phyloP scores from a whole-genome alignment of 495 filamentous ascomycete genomes.

The Penicillium atrosanguineum region DNA sequence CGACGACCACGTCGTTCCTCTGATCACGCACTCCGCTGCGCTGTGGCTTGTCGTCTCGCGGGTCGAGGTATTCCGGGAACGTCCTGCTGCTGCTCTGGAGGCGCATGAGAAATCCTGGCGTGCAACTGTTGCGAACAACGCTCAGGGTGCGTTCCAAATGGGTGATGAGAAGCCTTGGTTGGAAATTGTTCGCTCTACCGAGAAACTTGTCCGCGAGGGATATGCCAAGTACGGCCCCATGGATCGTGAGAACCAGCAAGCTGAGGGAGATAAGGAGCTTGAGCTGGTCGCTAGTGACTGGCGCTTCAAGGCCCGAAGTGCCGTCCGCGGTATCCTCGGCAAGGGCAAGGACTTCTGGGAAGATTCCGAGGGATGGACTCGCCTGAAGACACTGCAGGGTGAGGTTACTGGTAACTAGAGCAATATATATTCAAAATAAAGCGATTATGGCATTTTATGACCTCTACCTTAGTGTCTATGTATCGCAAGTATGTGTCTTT shows the following conservation, averaged over 20 bases:
- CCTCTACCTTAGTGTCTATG: not conserved
- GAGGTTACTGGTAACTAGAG: constrained; percentile 39
- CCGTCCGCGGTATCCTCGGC: constrained; percentile 74
- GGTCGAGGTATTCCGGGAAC: constrained; percentile 66
- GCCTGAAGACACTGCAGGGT: constrained; percentile 50
- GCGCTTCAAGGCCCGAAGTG: constrained; percentile 85
- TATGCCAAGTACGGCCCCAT: constrained; percentile 47
- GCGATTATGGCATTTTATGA: not conserved
- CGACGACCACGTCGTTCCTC: constrained; percentile 66
- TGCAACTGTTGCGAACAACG: constrained; percentile 52
- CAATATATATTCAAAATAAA: constrained; percentile 5
- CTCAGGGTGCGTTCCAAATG: constrained; percentile 48
- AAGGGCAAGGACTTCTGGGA: constrained; percentile 84
- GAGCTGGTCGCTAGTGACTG: constrained; percentile 58
- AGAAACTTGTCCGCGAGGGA: constrained; percentile 45
- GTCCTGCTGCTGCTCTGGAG: constrained; percentile 68
- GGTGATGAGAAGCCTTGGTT: constrained; percentile 47
- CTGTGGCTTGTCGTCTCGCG: constrained; percentile 73
- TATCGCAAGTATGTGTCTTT: not conserved
- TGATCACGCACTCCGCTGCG: constrained; percentile 75
- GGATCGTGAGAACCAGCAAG: constrained; percentile 33
- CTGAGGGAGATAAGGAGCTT: constrained; percentile 25
- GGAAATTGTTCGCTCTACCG: constrained; percentile 48
- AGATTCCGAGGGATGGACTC: constrained; percentile 66
- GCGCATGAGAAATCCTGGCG: constrained; percentile 90